Percentiles rank a stretch among this genome's conserved stretches.
These are phyloP conservation scores for Kwoniella dendrophila DNA, from an alignment of 768 basidiomycete species.

Conservation along the genomic window DNA sequence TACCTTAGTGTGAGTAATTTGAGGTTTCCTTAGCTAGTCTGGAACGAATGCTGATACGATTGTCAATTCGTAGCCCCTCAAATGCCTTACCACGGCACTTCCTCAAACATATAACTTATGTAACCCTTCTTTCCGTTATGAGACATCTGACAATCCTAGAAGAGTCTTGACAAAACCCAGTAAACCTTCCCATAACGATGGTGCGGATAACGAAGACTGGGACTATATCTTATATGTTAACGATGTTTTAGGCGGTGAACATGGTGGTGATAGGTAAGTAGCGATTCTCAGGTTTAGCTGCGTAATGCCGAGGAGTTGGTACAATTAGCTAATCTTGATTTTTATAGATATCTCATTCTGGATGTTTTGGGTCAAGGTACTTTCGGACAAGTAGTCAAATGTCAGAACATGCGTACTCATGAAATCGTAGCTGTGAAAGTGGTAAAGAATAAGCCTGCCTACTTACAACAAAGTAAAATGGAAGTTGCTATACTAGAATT, in stretches of 20 bases:
- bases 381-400: conserved; percentile 99
- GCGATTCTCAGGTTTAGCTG: neutral
- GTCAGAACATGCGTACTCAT: conserved; percentile 99
- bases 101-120: conserved; percentile 90
- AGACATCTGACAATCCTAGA: conserved; percentile 89
- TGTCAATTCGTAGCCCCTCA: conserved; percentile 59
- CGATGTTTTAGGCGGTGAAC: conserved; percentile 91
- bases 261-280: conserved; percentile 80
- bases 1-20: conserved; percentile 73
- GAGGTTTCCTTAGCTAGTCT: conserved; percentile 41
- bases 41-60: too few relatives aligned
- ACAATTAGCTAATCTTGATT: conserved; percentile 21
- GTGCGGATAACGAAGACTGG: conserved; percentile 97
- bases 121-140: conserved; percentile 93
- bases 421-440: conserved; percentile 99
- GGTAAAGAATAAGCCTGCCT: conserved; percentile 99
- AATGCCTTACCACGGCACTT: conserved; percentile 79
- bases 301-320: neutral
- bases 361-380: conserved; percentile 98
- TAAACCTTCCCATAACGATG: conserved; percentile 93
- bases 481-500: conserved; percentile 97
- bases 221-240: conserved; percentile 99
- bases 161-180: conserved; percentile 97
- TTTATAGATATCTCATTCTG: conserved; percentile 83
- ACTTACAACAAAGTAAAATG: conserved; percentile 99